Evolutionary conservation across 306 rosid genomes (phyloP).

Genomic region (Cicer judaicum): DNA sequence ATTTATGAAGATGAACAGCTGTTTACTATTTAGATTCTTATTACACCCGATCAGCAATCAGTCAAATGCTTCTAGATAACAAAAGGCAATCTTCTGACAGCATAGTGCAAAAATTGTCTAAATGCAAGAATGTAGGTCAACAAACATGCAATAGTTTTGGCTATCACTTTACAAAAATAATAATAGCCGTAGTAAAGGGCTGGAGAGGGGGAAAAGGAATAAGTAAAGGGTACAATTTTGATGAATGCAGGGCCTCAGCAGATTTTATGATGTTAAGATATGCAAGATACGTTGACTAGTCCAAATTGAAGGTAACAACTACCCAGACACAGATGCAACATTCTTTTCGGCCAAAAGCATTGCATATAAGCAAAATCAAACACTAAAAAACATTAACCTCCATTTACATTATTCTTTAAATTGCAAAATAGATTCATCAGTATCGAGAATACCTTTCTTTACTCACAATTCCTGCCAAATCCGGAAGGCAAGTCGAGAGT

Average conservation of each 20-base stretch:
- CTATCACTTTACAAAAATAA: background rate
- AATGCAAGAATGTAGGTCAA: slow-evolving; percentile 5
- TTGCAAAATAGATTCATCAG: slow-evolving; percentile 14
- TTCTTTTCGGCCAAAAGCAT: background rate
- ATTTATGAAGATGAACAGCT: slow-evolving; percentile 21
- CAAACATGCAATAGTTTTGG: slow-evolving; percentile 30
- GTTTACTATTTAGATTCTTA: slow-evolving; percentile 4
- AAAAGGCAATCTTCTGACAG: slow-evolving; percentile 2
- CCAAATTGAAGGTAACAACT: background rate
- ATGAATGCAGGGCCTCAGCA: background rate
- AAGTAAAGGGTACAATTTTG: background rate
- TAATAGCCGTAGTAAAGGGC: background rate
- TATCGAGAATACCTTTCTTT: slow-evolving; percentile 70
- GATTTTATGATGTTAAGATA: slow-evolving; percentile 34
- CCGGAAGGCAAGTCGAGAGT: slow-evolving; percentile 57
- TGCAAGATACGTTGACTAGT: background rate
- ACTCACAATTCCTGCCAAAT: slow-evolving; percentile 53
- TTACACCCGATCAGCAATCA: background rate
- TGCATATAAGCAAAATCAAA: background rate
- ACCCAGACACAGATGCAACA: background rate
- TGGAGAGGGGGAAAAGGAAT: background rate
- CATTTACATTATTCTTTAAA: slow-evolving; percentile 5
- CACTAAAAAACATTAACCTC: background rate
- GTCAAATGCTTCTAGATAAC: slow-evolving; percentile 1
- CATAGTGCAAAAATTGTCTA: slow-evolving; percentile 4